Evolutionary conservation across 148 eudicot species (phyloP), one percentile per base, ranked within the genome.

Genomic region (Oxyria digyna): DNA sequence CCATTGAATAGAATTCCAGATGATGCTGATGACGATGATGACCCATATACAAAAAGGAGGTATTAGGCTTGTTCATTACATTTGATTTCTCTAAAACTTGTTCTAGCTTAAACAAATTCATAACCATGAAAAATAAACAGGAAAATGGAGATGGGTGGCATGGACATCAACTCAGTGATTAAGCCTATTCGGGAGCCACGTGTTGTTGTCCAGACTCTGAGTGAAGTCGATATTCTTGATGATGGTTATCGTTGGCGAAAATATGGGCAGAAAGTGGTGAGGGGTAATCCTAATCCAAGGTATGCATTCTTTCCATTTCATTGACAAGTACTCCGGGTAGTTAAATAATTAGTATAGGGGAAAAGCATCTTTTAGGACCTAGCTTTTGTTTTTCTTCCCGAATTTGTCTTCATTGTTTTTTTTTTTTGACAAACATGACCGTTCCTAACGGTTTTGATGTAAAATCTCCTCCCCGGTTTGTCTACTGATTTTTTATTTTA

Each of bases 171-270:
- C n/a, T 84, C 92, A 42, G 77, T 87, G 42, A 85, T 94, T 68
- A 90, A 88, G 82, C 98, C 97, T 23, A 90, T 94, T 69, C 98
- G 97, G 50, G 98, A 94, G 70, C 96, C 98, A 32, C 90, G 98
- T 67, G 96, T 91, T 67, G 96, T 91, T 74, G 97, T 91, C 42
- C 97, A 91, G 77, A 91, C 97, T 10, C 77, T 87, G 70, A 91
- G 97, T 77, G 97, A 91, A 77, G 97, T 91, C 78, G 97, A 91
- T 81, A 87, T 91, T 78, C 83, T 91, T 76, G 97, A 91, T 78
- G 97, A 91, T 82, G 97, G 97, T 66, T 91, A 91, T 72, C 85
- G 96, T 65, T 91, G 97, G 97, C 92, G 97, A 76, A 91, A 91
- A 78, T 91, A 91, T 84, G 97, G 97, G 66, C 97, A 91, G 85